A percentile compares a stretch with the other conserved stretches of the same genome.
Conservation (phyloP, 768 basidiomycete species). For the Clavaria fumosa region DNA sequence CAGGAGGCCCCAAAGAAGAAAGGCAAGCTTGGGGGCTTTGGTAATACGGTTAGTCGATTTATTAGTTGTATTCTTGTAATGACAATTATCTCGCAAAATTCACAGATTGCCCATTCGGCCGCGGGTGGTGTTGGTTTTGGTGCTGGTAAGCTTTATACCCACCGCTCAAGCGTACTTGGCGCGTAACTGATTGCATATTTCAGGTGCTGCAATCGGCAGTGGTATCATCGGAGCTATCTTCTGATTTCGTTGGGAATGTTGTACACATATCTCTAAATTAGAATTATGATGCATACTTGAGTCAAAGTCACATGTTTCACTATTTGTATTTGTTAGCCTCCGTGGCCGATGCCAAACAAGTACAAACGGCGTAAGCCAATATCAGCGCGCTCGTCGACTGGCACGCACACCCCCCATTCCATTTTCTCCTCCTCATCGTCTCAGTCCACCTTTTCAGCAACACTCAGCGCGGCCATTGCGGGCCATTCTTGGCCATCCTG, state of each 20-base stretch:
- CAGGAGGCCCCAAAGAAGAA: constrained; percentile 35
- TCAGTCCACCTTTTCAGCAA: no score
- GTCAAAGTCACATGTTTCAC: no score
- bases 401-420: no score
- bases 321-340: no score
- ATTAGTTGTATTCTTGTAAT: background rate
- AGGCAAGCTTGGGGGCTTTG: constrained; percentile 23
- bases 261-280: no score
- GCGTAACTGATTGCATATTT: background rate
- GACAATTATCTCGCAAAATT: constrained; percentile 2
- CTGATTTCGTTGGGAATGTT: constrained; percentile 4
- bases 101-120: constrained; percentile 35
- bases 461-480: no score
- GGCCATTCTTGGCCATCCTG: no score
- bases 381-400: no score
- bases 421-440: no score
- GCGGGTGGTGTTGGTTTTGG: constrained; percentile 62
- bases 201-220: constrained; percentile 32
- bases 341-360: no score
- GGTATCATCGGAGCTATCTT: constrained; percentile 33
- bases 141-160: constrained; percentile 32
- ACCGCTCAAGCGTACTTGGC: background rate
- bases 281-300: no score
- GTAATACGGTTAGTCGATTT: constrained; percentile 30
- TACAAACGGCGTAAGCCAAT: no score